Conservation (phyloP, 805 yeast species). For the Grigorovia humatica region DNA sequence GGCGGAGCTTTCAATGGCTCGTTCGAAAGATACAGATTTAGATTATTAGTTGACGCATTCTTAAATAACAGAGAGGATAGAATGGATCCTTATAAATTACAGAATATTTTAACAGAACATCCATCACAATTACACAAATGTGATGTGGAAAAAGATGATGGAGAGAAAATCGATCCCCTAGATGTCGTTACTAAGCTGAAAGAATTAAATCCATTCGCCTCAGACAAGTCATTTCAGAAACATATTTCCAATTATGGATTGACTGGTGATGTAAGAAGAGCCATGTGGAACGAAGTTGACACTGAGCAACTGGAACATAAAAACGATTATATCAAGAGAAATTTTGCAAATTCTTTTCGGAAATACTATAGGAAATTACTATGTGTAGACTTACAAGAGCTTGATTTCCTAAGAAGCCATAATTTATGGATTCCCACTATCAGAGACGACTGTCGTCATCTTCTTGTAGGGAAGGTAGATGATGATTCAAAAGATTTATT, state of each 20-base stretch:
- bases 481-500: constrained; percentile 4
- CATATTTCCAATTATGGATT: not conserved
- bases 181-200: not conserved
- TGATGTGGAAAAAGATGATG: not conserved
- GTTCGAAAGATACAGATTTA: constrained; percentile 8
- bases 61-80: constrained; percentile 8
- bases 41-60: constrained; percentile 10
- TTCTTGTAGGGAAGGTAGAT: constrained; percentile 2
- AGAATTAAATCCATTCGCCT: not conserved
- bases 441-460: constrained; percentile 6
- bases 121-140: not conserved
- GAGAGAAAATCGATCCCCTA: not conserved
- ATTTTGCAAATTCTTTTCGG: constrained; percentile 11
- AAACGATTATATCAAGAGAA: not conserved
- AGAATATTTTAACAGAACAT: not conserved
- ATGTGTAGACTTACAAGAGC: constrained; percentile 13
- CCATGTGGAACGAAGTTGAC: not conserved
- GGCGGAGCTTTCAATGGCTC: not conserved
- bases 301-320: not conserved
- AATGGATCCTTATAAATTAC: constrained; percentile 9
- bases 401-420: constrained; percentile 14
- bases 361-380: constrained; percentile 18
- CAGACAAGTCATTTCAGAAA: not conserved
- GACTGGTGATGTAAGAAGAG: not conserved
- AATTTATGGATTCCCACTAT: constrained; percentile 25